phyloP scores from a whole-genome alignment of 164 flowering plant genomes.

The Cinnamomum chago region DNA sequence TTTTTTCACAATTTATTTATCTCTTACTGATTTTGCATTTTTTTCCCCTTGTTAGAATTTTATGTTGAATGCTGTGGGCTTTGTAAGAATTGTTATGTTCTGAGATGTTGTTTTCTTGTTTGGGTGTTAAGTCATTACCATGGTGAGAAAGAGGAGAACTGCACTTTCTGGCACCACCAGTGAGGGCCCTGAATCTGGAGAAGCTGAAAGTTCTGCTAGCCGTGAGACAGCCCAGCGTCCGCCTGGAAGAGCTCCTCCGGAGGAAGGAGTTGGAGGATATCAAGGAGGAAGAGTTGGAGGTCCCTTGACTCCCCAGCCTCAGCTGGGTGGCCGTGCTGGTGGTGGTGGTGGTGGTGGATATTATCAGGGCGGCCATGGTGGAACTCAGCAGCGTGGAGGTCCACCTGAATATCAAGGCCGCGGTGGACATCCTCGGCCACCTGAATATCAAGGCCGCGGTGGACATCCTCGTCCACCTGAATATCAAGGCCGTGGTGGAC shows the following conservation, averaged over 20 bases:
- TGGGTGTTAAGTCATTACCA: conserved; percentile 17
- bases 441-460: no score
- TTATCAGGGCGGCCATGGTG: conserved; percentile 10
- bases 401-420: conserved; percentile 15
- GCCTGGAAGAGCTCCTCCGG: conserved; percentile 15
- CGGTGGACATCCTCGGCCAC: neutral
- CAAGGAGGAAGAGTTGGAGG: conserved; percentile 23
- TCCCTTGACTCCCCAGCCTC: conserved; percentile 8
- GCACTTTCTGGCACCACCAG: conserved; percentile 28
- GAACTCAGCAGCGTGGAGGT: conserved; percentile 20
- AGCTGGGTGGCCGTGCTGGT: conserved; percentile 11
- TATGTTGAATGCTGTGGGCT: no score
- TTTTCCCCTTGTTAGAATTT: no score
- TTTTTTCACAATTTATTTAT: no score
- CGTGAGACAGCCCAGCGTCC: conserved; percentile 43
- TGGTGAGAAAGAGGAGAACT: conserved; percentile 72
- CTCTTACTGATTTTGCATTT: no score
- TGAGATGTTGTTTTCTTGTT: no score
- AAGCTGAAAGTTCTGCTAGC: conserved; percentile 33
- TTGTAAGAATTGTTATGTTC: no score
- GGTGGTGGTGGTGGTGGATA: no score
- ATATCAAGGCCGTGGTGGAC: conserved; percentile 32
- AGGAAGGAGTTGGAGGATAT: conserved; percentile 27
- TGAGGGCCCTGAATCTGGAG: conserved; percentile 55
- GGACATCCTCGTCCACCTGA: conserved; percentile 15